These are phyloP conservation scores for Racocetra persica DNA, from an alignment of 371 early-diverging fungal genomes.

Conservation along the genomic window DNA sequence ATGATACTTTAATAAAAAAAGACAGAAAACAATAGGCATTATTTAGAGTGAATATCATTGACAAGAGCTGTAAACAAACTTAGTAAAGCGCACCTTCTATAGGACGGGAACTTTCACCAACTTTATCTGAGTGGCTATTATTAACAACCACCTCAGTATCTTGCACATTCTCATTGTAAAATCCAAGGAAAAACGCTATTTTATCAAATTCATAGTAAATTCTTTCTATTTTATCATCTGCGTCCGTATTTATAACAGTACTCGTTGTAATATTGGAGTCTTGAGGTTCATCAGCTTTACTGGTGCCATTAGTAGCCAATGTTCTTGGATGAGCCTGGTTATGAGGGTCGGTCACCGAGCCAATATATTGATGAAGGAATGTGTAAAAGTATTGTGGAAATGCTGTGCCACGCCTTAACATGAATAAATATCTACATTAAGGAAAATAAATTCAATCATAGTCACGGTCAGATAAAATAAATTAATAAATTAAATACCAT, in stretches of 20 bases:
- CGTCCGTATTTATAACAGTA: slow-evolving; percentile 55
- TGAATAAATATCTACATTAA: neutral
- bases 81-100: neutral
- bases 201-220: slow-evolving; percentile 80
- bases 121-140: slow-evolving; percentile 26
- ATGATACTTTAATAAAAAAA: neutral
- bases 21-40: neutral
- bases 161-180: slow-evolving; percentile 10
- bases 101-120: slow-evolving; percentile 36
- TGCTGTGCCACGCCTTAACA: slow-evolving; percentile 69
- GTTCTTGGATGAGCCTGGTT: slow-evolving; percentile 48
- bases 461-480: neutral
- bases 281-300: slow-evolving; percentile 34
- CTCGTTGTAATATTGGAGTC: slow-evolving; percentile 41
- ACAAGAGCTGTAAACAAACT: neutral
- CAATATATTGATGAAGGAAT: slow-evolving; percentile 81
- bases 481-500: slow-evolving; percentile 60
- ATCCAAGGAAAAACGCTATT: slow-evolving; percentile 66
- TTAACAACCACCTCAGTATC: slow-evolving; percentile 6
- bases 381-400: slow-evolving; percentile 82
- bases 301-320: slow-evolving; percentile 38
- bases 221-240: slow-evolving; percentile 81
- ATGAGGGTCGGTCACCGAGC: slow-evolving; percentile 68
- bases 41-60: neutral
- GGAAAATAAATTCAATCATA: neutral